Evolutionary conservation across 768 basidiomycete species (phyloP), one percentile per base, ranked within the genome.

Genomic region (Auricularia auricula-judae): DNA sequence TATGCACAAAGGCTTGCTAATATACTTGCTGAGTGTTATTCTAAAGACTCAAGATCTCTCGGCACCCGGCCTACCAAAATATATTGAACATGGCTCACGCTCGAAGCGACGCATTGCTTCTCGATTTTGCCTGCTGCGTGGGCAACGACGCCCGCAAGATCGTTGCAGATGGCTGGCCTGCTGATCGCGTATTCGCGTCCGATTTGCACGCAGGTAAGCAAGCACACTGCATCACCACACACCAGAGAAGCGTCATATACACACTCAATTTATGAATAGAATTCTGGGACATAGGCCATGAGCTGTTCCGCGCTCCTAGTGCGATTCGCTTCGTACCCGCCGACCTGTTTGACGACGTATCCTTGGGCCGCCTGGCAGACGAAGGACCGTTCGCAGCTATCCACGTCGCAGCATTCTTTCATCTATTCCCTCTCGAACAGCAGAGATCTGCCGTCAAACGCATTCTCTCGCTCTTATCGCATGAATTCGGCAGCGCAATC

Each of bases 101-200:
- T 29, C 23, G 21, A 10, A 29, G n/a, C 23, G 36, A 29, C 18
- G 33, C 44, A 7, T 33, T 47, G 29, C 54, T 63, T 5, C 29
- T 63, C 2, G 63, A 63, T 29, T 33, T 63, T 33, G 63, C 47
- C 23, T 63, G 63, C 36, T 63, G 63, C 54, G 56, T 67, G 18
- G 66, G 66, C 29, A 61, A 65, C 39, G 66, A 67, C 61, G 62
- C 64, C 29, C 64, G 66, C 42, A 64, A 64, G 7, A 44, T 62
- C 23, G 64, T 63, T 14, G 44, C 64, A 23, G 64, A 65, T 44
- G 66, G 66, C 18, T 67, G 62, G 39, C 66, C 66, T 12, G 51
- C 44, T 16, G 36, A 67, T 29, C 61, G 62, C 33, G 54, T 67
- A 8, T 18, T 62, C 33, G 64, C 58, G 18, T 58, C 64, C 14